These are phyloP conservation scores for Draba incana DNA, from an alignment of 345 rosid species.

Conservation along the genomic window DNA sequence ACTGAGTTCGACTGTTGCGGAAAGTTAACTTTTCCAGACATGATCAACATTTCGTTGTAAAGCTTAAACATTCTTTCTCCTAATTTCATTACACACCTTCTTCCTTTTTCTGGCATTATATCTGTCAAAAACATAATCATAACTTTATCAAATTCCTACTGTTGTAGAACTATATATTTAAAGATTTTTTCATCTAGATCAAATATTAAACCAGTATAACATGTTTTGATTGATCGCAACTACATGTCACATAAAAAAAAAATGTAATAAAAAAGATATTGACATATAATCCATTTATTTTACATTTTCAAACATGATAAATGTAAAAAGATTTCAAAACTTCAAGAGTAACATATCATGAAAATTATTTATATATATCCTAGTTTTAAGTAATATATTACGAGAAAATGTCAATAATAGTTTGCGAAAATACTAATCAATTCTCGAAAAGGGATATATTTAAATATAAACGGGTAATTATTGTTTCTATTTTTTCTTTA, in stretches of 20 bases:
- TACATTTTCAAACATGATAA: neutral
- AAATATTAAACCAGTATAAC: neutral
- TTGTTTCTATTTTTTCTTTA: neutral
- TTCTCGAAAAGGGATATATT: neutral
- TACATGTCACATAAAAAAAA: neutral
- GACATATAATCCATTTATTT: neutral
- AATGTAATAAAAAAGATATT: neutral
- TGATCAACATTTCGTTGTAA: conserved; percentile 53
- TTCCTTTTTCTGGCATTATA: conserved; percentile 41
- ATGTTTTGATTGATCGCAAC: neutral
- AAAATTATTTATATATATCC: too few relatives aligned
- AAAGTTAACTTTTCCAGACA: conserved; percentile 58
- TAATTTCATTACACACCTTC: conserved; percentile 57
- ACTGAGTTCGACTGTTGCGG: conserved; percentile 54
- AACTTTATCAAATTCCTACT: neutral
- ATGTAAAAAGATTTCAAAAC: neutral
- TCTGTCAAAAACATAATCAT: conserved; percentile 29
- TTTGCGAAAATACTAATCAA: neutral
- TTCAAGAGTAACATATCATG: too few relatives aligned
- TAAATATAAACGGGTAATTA: neutral
- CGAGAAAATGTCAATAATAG: neutral
- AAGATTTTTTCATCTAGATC: too few relatives aligned
- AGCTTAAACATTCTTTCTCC: conserved; percentile 65
- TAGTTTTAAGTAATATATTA: neutral
- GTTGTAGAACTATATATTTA: neutral